Evolutionary conservation across 2,329 filamentous ascomycete species (phyloP).

Genomic region (Monosporascus sp.): DNA sequence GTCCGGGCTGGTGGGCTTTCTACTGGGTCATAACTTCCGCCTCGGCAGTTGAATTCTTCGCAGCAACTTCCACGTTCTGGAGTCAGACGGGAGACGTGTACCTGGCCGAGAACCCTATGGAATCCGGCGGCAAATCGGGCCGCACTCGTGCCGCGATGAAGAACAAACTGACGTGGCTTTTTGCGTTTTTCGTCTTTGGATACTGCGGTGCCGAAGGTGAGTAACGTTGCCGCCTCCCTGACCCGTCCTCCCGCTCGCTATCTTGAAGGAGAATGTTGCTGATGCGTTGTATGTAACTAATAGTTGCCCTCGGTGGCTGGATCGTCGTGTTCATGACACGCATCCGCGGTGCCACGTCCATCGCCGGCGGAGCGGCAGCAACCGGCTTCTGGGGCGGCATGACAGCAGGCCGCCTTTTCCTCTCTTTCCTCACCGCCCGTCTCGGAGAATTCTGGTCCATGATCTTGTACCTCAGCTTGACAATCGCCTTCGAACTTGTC

Average conservation of each 20-base stretch:
- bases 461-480: conserved; percentile 80
- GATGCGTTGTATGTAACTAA: too few relatives aligned
- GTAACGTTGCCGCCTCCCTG: conserved; percentile 14
- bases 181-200: conserved; percentile 66
- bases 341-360: conserved; percentile 61
- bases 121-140: conserved; percentile 33
- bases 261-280: too few relatives aligned
- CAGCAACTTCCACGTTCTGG: conserved; percentile 57
- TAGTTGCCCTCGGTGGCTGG: conserved; percentile 57
- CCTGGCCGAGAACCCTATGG: conserved; percentile 31
- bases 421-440: not conserved
- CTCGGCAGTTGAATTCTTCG: conserved; percentile 48
- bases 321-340: conserved; percentile 81
- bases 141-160: conserved; percentile 40
- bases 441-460: conserved; percentile 55
- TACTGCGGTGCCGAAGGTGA: conserved; percentile 75
- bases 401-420: not conserved
- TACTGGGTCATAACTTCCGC: conserved; percentile 69
- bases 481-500: conserved; percentile 60
- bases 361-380: conserved; percentile 52
- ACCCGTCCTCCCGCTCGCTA: too few relatives aligned
- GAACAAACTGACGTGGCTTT: conserved; percentile 58
- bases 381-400: too few relatives aligned
- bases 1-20: conserved; percentile 64
- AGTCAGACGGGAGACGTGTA: conserved; percentile 51